A percentile compares a stretch with the other conserved stretches of the same genome.
phyloP scores from a whole-genome alignment of 768 basidiomycete species.

The Asterophora lycoperdoides region DNA sequence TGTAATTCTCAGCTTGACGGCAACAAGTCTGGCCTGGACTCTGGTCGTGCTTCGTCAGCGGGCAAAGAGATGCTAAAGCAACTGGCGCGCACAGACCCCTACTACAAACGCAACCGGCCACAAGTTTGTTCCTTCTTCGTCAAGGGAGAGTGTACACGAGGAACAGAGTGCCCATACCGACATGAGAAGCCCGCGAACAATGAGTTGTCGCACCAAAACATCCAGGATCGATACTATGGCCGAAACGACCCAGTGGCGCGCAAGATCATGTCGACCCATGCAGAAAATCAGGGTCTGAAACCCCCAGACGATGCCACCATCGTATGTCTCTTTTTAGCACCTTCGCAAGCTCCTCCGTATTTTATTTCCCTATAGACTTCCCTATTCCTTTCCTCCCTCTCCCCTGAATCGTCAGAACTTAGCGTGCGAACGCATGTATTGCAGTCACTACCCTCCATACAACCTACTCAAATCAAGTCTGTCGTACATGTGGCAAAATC shows the following conservation, averaged over 20 bases:
- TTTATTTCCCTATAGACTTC: constrained; percentile 54
- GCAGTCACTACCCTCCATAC: constrained; percentile 58
- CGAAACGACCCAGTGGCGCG: constrained; percentile 89
- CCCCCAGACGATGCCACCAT: constrained; percentile 87
- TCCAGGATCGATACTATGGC: constrained; percentile 93
- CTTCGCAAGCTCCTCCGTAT: neutral
- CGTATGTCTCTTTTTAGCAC: constrained; percentile 43
- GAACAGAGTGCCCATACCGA: constrained; percentile 90
- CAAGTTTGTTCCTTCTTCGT: constrained; percentile 93
- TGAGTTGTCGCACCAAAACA: constrained; percentile 85
- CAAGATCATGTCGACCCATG: constrained; percentile 80
- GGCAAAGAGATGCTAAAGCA: constrained; percentile 97
- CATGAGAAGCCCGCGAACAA: constrained; percentile 87
- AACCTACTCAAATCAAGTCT: constrained; percentile 70
- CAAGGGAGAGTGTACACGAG: constrained; percentile 93
- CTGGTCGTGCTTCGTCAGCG: constrained; percentile 63
- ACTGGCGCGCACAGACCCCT: constrained; percentile 91
- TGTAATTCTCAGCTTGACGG: constrained; percentile 56
- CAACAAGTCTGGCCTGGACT: constrained; percentile 59
- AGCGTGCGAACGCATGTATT: constrained; percentile 70
- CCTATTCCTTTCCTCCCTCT: constrained; percentile 77
- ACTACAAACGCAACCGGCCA: constrained; percentile 94
- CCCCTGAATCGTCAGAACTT: constrained; percentile 64
- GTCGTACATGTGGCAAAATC: constrained; percentile 84
- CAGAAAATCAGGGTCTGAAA: constrained; percentile 76